phyloP scores from a whole-genome alignment of 1,139 yeast species.

The Suhomyces bolitotheri region DNA sequence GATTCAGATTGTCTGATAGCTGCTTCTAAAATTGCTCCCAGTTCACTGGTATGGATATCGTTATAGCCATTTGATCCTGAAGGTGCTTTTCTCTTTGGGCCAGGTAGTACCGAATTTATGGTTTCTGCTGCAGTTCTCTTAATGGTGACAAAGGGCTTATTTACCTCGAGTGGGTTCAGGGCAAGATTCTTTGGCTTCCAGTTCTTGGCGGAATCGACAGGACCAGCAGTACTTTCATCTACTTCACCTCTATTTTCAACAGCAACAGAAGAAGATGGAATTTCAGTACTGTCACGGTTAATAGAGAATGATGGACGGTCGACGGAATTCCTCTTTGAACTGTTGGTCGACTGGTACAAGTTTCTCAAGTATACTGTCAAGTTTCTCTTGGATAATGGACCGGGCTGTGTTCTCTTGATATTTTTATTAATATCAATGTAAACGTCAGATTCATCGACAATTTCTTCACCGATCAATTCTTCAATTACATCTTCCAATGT shows the following conservation, averaged over 20 bases:
- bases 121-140: slow-evolving; percentile 49
- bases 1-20: slow-evolving; percentile 15
- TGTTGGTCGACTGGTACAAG: slow-evolving; percentile 43
- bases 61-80: slow-evolving; percentile 31
- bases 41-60: slow-evolving; percentile 50
- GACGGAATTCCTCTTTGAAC: slow-evolving; percentile 42
- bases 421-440: slow-evolving; percentile 87
- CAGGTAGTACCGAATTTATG: slow-evolving; percentile 27
- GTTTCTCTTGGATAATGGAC: slow-evolving; percentile 76
- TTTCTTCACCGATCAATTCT: slow-evolving; percentile 96
- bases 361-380: slow-evolving; percentile 68
- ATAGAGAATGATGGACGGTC: slow-evolving; percentile 23
- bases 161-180: slow-evolving; percentile 74
- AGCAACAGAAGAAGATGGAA: not conserved
- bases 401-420: slow-evolving; percentile 80
- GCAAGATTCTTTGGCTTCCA: slow-evolving; percentile 73
- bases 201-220: slow-evolving; percentile 22
- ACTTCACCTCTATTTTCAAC: not conserved
- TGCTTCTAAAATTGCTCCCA: slow-evolving; percentile 48
- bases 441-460: slow-evolving; percentile 96
- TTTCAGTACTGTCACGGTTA: slow-evolving; percentile 8
- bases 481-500: slow-evolving; percentile 97
- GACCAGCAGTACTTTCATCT: slow-evolving; percentile 10
- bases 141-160: slow-evolving; percentile 67
- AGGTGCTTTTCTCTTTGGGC: slow-evolving; percentile 21